Base-by-base conservation (phyloP, 2,329 filamentous ascomycete genomes). In the Aspergillus japonicus region DNA sequence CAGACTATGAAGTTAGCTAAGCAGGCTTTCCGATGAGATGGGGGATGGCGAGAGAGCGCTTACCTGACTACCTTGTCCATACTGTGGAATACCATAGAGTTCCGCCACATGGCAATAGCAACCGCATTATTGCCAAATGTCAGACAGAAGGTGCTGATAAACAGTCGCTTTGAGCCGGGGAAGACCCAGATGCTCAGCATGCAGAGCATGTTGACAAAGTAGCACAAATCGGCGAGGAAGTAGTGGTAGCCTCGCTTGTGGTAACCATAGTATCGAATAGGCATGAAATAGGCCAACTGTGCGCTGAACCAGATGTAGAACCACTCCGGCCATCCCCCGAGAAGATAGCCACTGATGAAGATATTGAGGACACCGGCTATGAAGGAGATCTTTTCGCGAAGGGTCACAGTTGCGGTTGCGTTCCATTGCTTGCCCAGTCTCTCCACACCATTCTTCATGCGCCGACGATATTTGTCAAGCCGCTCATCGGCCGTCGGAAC, bases 81-180 rank as follows among this genome's bases (percentile, higher is more conserved):
- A 72, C 92, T 96, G 81, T 99, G 95, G 76, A 99, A 99, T 50
- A 99, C 95, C 71, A 99, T 85, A 33, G 93, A 97, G 75, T 99
- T 99, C 64, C 95, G 88, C 95, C 95, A 99, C 93, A 99, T 95
- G 73, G 95, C 92, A 74, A 99, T 98, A 12, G 95, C 95, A 50
- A 97, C 88, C 21, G 95, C 95, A 73, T 99, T 99, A 78, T 99
- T 99, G 64, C 95, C 95, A 72, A 91, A 96, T 10, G 93, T 91
- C 35, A 99, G 82, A 71, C 95, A 98, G 76, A 93, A 99, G 0
- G 91, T 89, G 66, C 92, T 88, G 65, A 96, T 95, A 75, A 99
- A 93, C 16, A 99, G 84, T 49, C 94, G 88, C 76, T 96, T 96
- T 12, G 93, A 97, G 54, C 84, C 80, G 0, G 95, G 95, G 70